Base-by-base conservation (phyloP, 2,329 filamentous ascomycete species). In the Tolypocladium amazonense region DNA sequence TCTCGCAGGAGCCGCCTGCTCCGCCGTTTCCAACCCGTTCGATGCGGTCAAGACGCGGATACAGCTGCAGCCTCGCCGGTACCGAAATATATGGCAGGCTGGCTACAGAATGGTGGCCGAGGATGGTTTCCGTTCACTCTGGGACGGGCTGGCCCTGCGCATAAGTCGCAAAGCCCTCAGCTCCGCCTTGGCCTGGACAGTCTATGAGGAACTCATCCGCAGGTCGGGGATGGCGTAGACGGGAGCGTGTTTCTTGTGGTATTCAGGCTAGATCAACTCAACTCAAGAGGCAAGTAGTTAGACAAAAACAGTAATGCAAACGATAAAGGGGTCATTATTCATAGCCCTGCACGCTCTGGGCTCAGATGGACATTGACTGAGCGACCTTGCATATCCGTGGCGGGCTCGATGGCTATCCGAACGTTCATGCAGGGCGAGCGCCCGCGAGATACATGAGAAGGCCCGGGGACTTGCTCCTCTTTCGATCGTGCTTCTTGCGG, bases 21-120 rank as follows among this genome's bases (percentile, higher is more conserved):
- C 92, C 0, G 87, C 88, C 4, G 81, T 97, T 43, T 97, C 94
- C 11, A 99, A 99, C 72, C 94, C 94, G 0, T 97, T 97, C 69
- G 94, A 99, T 74, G 92, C 92, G 0, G 87, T 97, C 73, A 99
- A 99, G 78, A 99, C 94, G 27, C 80, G 94, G 56, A 86, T 99
- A 66, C 94, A 99, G 76, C 80, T 99, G 39, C 90, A 95, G 77
- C 94, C 94, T 4, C 79, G 79, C 8, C 81, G 84, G 60, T 99
- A 97, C 70, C 80, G 81, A 39, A 97, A 97, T 68, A 90, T 93
- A 81, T 73, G 89, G 65, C 85, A 89, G 62, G 91, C 92, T 0
- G 86, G 82, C 47, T 82, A 79, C 68, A 81, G 86, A 70, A 96
- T 99, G 88, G 72, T 97, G 4, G 74, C 76, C 1, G 88, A 96